These are phyloP conservation scores for Taiwanofungus camphoratus DNA, from an alignment of 1,284 basidiomycete genomes.

Conservation along the genomic window DNA sequence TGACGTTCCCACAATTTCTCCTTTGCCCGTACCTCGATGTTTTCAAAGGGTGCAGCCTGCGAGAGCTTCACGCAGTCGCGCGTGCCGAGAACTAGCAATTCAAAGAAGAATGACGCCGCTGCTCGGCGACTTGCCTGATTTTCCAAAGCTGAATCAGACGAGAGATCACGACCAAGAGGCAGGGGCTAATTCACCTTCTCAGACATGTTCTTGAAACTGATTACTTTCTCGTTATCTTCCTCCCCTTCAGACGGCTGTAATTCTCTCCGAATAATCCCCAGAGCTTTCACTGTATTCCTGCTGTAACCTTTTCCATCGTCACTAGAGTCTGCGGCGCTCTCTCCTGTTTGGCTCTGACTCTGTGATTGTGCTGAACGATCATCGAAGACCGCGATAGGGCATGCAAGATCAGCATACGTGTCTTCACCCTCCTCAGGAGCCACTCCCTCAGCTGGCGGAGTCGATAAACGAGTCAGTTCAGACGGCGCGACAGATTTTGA, in stretches of 20 bases:
- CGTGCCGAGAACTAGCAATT: constrained; percentile 90
- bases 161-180: neutral
- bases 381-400: constrained; percentile 84
- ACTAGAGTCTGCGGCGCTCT: constrained; percentile 36
- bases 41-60: constrained; percentile 74
- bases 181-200: constrained; percentile 50
- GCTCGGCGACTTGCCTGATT: constrained; percentile 81
- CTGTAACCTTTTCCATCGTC: constrained; percentile 73
- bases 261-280: constrained; percentile 77
- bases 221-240: constrained; percentile 45
- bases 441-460: constrained; percentile 53
- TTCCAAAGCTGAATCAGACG: neutral
- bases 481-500: constrained; percentile 40
- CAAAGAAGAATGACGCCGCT: constrained; percentile 96
- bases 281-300: constrained; percentile 87
- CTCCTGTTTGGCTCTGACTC: constrained; percentile 44
- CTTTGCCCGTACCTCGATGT: constrained; percentile 83
- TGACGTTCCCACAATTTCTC: constrained; percentile 78
- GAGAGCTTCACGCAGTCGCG: constrained; percentile 82
- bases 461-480: constrained; percentile 61
- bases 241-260: constrained; percentile 50
- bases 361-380: constrained; percentile 42
- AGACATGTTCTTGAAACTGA: constrained; percentile 73
- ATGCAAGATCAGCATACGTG: constrained; percentile 62
- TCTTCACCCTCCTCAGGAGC: constrained; percentile 51